Evolutionary conservation across 2,329 filamentous ascomycete species (phyloP).

Genomic region (Onygenales sp.): DNA sequence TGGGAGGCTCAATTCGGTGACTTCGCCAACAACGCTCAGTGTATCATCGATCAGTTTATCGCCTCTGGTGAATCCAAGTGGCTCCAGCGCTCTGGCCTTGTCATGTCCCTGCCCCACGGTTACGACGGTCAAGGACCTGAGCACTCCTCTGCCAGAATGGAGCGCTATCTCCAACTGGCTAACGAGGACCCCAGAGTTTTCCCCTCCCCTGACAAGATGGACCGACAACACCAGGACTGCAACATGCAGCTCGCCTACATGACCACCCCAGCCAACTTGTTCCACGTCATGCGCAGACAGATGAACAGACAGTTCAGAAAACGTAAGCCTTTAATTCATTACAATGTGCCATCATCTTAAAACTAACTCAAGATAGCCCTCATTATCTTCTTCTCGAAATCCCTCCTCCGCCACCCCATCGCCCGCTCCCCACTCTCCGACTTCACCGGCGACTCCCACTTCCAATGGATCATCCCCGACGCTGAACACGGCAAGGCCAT

Average conservation of each 20-base stretch:
- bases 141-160: slow-evolving; percentile 94
- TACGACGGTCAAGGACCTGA: slow-evolving; percentile 98
- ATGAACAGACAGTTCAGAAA: slow-evolving; percentile 99
- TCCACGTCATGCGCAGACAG: slow-evolving; percentile 92
- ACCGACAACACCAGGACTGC: slow-evolving; percentile 97
- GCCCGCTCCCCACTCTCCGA: slow-evolving; percentile 84
- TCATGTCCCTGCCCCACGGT: slow-evolving; percentile 92
- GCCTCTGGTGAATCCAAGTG: slow-evolving; percentile 97
- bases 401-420: slow-evolving; percentile 84
- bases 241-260: slow-evolving; percentile 99
- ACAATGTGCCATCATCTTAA: background rate
- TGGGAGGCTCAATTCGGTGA: slow-evolving; percentile 99
- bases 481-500: slow-evolving; percentile 72
- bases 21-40: slow-evolving; percentile 98
- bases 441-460: slow-evolving; percentile 83
- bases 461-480: slow-evolving; percentile 94
- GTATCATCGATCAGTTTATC: slow-evolving; percentile 98
- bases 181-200: slow-evolving; percentile 96
- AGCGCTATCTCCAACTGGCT: slow-evolving; percentile 92
- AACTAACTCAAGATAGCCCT: slow-evolving; percentile 51
- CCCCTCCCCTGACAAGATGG: slow-evolving; percentile 77
- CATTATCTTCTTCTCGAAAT: slow-evolving; percentile 97
- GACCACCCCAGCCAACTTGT: slow-evolving; percentile 91
- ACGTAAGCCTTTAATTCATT: slow-evolving; percentile 52
- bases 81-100: slow-evolving; percentile 94